Percentiles rank a stretch among this genome's conserved stretches.
These are phyloP conservation scores for Plectosphaerella sp. DNA, from an alignment of 2,329 filamentous ascomycete species.

Conservation along the genomic window DNA sequence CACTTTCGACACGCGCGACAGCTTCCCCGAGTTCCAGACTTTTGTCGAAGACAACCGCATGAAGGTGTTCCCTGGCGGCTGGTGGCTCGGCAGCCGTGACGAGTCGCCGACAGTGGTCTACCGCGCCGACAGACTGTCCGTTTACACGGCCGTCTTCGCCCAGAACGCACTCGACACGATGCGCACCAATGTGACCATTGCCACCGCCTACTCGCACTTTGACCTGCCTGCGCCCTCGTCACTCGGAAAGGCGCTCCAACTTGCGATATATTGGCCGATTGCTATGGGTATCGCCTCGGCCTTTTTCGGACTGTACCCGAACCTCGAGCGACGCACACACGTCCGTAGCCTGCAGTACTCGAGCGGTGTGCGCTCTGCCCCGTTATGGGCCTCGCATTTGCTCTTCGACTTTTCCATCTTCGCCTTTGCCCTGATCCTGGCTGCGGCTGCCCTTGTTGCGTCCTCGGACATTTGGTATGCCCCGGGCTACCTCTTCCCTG, in stretches of 20 bases:
- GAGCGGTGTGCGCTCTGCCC: slow-evolving; percentile 78
- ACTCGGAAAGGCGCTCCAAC: slow-evolving; percentile 65
- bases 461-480: slow-evolving; percentile 68
- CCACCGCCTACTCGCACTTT: slow-evolving; percentile 69
- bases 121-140: slow-evolving; percentile 54
- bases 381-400: slow-evolving; percentile 81
- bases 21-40: slow-evolving; percentile 62
- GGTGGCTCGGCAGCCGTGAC: slow-evolving; percentile 65
- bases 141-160: slow-evolving; percentile 54
- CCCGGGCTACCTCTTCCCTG: slow-evolving; percentile 74
- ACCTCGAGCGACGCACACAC: slow-evolving; percentile 72
- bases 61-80: slow-evolving; percentile 71
- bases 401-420: slow-evolving; percentile 76
- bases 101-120: slow-evolving; percentile 66
- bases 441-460: slow-evolving; percentile 64
- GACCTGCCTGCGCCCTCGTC: slow-evolving; percentile 65
- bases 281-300: slow-evolving; percentile 75
- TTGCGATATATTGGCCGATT: slow-evolving; percentile 77
- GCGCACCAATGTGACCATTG: slow-evolving; percentile 63
- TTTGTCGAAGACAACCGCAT: slow-evolving; percentile 59
- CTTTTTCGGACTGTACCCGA: slow-evolving; percentile 86
- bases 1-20: slow-evolving; percentile 32
- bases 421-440: slow-evolving; percentile 59
- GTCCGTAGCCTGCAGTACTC: slow-evolving; percentile 86
- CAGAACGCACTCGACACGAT: slow-evolving; percentile 65